phyloP scores from a whole-genome alignment of 306 rosid species.

The Alnus glutinosa region DNA sequence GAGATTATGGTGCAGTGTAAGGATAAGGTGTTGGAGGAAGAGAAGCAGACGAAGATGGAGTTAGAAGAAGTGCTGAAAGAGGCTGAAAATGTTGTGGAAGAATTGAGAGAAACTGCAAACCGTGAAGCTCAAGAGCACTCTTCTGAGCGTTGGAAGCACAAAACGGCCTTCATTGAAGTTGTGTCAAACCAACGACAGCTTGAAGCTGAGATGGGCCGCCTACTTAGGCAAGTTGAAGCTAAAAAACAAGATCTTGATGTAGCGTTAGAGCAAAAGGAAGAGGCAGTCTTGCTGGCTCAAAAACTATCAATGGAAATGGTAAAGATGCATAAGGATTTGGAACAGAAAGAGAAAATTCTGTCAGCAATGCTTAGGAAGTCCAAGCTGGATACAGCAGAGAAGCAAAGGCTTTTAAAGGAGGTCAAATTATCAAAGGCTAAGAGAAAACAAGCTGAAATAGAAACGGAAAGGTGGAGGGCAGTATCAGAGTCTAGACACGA shows the following conservation, averaged over 20 bases:
- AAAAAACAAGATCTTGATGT: constrained; percentile 60
- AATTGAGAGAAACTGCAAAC: constrained; percentile 56
- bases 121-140: constrained; percentile 74
- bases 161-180: constrained; percentile 86
- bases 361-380: constrained; percentile 94
- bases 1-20: constrained; percentile 53
- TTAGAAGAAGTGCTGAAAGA: constrained; percentile 57
- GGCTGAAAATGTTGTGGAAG: constrained; percentile 58
- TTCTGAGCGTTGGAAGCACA: constrained; percentile 84
- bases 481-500: constrained; percentile 82
- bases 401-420: constrained; percentile 85
- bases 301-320: constrained; percentile 67
- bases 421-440: constrained; percentile 74
- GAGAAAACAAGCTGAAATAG: constrained; percentile 90
- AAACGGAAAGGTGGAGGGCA: constrained; percentile 74
- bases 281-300: constrained; percentile 71
- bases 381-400: constrained; percentile 75
- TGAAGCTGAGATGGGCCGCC: constrained; percentile 77
- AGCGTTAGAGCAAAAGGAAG: constrained; percentile 72
- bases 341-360: constrained; percentile 89
- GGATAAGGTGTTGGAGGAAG: constrained; percentile 58
- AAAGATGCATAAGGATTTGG: constrained; percentile 78
- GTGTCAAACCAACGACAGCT: constrained; percentile 89
- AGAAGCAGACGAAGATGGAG: constrained; percentile 55
- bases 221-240: constrained; percentile 65